phyloP scores from a whole-genome alignment of 1,139 yeast genomes.

The Blastobotrys serpentis region DNA sequence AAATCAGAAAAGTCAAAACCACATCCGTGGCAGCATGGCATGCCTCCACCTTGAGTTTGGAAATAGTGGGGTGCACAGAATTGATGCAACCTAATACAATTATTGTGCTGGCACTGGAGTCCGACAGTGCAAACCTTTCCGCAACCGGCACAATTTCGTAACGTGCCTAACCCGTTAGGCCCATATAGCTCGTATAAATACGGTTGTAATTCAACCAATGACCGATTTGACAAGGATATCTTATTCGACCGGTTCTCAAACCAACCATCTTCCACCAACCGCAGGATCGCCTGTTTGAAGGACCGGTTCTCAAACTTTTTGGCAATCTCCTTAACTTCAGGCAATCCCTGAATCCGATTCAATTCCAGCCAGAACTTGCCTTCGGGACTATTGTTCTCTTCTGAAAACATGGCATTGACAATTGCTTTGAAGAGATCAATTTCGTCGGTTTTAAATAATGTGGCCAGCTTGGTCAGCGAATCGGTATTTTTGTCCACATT shows the following conservation, averaged over 20 bases:
- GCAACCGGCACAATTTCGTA: slow-evolving; percentile 54
- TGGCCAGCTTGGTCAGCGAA: slow-evolving; percentile 22
- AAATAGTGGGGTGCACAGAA: slow-evolving; percentile 47
- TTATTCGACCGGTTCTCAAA: slow-evolving; percentile 45
- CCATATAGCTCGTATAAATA: slow-evolving; percentile 45
- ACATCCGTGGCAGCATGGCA: too few species aligned
- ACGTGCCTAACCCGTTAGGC: slow-evolving; percentile 42
- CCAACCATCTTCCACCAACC: slow-evolving; percentile 16
- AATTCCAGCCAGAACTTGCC: slow-evolving; percentile 20
- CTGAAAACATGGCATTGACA: slow-evolving; percentile 25
- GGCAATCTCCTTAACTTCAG: slow-evolving; percentile 7
- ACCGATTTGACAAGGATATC: slow-evolving; percentile 25
- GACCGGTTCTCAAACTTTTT: neutral
- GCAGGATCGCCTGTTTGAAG: slow-evolving; percentile 4
- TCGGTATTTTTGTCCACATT: slow-evolving; percentile 19
- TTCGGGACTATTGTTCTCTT: slow-evolving; percentile 14
- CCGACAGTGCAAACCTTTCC: slow-evolving; percentile 59
- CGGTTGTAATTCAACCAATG: slow-evolving; percentile 28
- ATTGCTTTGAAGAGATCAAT: slow-evolving; percentile 26
- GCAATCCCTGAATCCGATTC: slow-evolving; percentile 5
- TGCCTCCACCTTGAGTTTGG: slow-evolving; percentile 14
- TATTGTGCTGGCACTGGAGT: slow-evolving; percentile 38
- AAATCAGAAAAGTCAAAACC: too few species aligned
- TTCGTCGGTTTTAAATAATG: slow-evolving; percentile 23
- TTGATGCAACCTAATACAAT: slow-evolving; percentile 50